These are phyloP conservation scores for Penicillium sp. DNA, from an alignment of 2,329 filamentous ascomycete genomes.

Conservation along the genomic window DNA sequence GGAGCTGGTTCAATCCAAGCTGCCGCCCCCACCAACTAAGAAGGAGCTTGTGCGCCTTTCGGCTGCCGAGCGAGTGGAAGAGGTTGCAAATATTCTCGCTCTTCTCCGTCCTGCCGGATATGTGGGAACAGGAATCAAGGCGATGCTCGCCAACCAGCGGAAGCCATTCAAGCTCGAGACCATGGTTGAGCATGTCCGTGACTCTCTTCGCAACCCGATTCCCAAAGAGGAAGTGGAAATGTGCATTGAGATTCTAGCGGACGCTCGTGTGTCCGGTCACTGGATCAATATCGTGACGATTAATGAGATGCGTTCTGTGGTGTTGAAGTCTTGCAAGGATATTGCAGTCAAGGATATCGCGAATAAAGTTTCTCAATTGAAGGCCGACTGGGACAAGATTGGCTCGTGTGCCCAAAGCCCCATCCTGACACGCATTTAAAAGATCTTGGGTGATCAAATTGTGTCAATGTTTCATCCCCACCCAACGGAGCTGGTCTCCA, in stretches of 20 bases:
- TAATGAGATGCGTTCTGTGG: slow-evolving; percentile 50
- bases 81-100: slow-evolving; percentile 69
- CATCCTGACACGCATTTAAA: slow-evolving; percentile 15
- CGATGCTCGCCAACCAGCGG: slow-evolving; percentile 48
- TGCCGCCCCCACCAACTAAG: slow-evolving; percentile 50
- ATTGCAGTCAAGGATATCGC: slow-evolving; percentile 42
- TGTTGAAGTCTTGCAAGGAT: slow-evolving; percentile 48
- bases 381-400: slow-evolving; percentile 31
- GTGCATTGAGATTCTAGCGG: slow-evolving; percentile 53
- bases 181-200: slow-evolving; percentile 67
- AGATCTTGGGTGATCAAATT: slow-evolving; percentile 12
- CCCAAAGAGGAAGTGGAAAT: slow-evolving; percentile 52
- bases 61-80: slow-evolving; percentile 69
- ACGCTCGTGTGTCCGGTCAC: slow-evolving; percentile 51
- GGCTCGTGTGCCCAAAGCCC: slow-evolving; percentile 13
- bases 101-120: slow-evolving; percentile 57
- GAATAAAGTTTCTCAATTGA: slow-evolving; percentile 35
- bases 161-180: slow-evolving; percentile 69
- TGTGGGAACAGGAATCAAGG: slow-evolving; percentile 35
- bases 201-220: slow-evolving; percentile 63
- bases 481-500: slow-evolving; percentile 28
- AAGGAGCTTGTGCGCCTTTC: slow-evolving; percentile 64
- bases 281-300: slow-evolving; percentile 56
- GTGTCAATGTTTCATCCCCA: slow-evolving; percentile 25
- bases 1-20: slow-evolving; percentile 57